Base-by-base conservation (phyloP, 108 stramenopile species). In the Fragilaria crotonensis region DNA sequence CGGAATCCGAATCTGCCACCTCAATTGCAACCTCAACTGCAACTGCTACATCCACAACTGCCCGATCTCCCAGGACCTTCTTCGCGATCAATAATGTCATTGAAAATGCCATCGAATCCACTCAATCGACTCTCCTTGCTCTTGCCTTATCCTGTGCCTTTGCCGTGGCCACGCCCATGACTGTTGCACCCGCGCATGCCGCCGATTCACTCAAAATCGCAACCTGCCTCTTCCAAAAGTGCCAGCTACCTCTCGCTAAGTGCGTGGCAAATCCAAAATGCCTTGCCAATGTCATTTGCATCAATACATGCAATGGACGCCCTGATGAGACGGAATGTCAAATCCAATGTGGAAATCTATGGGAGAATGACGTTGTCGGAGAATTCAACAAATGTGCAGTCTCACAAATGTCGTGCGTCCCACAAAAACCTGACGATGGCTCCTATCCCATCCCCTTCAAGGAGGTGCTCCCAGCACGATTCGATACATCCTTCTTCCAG, bases 361-460 rank as follows among this genome's bases (percentile, higher is more conserved):
- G 94, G 49, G 96, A 97, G 63, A 95, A 97, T 60, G 83, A 83
- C 20, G 89, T 90, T n/a, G 90, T 95, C 0, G 96, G 90, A 21
- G 90, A 95, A 67, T 97, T 97, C 74, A 97, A 97, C 75, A 90
- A 91, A 41, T 97, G 96, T 63, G 96, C 91, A 20, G 93, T 97
- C 17, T 80, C 76, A 52, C 78, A 93, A 45, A 94, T 89, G 89
- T 61, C 60, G 3, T 97, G 96, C 63, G 96, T 97, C 2, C 93
- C 88, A 21, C 90, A 93, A 67, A 77, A 80, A 44, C 67, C 75
- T 48, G 95, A 97, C 66, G 95, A 95, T 63, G 95, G 95, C 4
- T 63, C 70, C 32, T 97, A 92, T 63, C 96, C 95, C 11, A 81
- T 89, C 1, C 94, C 94, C 1, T 22, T 73, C 17, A 62, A 54